phyloP scores from a whole-genome alignment of 805 yeast genomes.

The Pichia scutulata region DNA sequence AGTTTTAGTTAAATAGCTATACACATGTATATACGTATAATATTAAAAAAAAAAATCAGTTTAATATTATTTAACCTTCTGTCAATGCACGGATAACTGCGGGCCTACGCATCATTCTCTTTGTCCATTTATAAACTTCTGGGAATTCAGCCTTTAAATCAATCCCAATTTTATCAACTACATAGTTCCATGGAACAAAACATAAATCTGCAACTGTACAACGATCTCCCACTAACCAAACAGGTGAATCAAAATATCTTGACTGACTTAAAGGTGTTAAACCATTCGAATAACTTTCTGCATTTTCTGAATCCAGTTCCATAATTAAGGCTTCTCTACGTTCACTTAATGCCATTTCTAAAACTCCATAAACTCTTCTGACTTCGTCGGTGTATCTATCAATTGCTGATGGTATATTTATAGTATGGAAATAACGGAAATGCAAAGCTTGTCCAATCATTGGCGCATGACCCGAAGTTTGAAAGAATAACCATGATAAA shows the following conservation, averaged over 20 bases:
- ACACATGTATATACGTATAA: background rate
- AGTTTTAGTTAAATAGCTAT: background rate
- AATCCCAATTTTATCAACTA: conserved; percentile 86
- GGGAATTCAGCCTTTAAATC: conserved; percentile 83
- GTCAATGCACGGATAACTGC: conserved; percentile 75
- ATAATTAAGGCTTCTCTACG: conserved; percentile 81
- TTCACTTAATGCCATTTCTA: conserved; percentile 93
- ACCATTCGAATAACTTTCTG: conserved; percentile 81
- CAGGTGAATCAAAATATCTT: conserved; percentile 84
- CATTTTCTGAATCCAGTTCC: conserved; percentile 84
- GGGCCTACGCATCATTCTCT: conserved; percentile 91
- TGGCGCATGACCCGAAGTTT: conserved; percentile 97
- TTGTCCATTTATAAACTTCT: conserved; percentile 94
- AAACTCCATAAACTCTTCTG: conserved; percentile 84
- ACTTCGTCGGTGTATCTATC: conserved; percentile 90
- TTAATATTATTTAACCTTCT: background rate
- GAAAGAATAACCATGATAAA: conserved; percentile 85
- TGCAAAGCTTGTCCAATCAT: conserved; percentile 97
- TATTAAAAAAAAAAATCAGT: background rate
- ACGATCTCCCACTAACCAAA: conserved; percentile 87
- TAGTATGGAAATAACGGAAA: conserved; percentile 83
- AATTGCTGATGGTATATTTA: conserved; percentile 79
- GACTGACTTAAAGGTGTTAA: conserved; percentile 81
- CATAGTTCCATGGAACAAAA: conserved; percentile 96
- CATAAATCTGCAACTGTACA: conserved; percentile 83